phyloP scores from a whole-genome alignment of 2,329 filamentous ascomycete species.

The Phialophora tarda region DNA sequence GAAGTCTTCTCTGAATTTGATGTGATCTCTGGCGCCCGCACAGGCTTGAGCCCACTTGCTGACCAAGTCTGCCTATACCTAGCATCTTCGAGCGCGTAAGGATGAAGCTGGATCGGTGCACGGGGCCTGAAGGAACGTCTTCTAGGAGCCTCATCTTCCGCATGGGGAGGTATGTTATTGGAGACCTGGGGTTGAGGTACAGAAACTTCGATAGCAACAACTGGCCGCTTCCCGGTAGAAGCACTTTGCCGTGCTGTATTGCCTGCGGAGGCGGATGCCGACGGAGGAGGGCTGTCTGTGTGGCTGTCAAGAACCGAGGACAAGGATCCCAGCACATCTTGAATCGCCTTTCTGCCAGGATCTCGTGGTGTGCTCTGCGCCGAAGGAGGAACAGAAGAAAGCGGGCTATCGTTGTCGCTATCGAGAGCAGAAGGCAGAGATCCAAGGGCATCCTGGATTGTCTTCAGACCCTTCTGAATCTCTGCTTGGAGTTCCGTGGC shows the following conservation, averaged over 20 bases:
- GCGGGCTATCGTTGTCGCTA: conserved; percentile 34
- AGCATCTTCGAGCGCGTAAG: conserved; percentile 54
- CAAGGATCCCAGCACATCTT: conserved; percentile 3
- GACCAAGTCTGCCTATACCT: conserved; percentile 51
- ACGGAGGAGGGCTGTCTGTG: background rate
- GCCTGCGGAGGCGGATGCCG: background rate
- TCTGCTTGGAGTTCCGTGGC: conserved; percentile 26
- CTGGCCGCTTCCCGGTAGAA: background rate
- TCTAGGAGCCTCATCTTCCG: background rate
- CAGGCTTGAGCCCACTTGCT: conserved; percentile 51
- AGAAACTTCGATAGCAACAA: background rate
- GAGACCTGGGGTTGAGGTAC: background rate
- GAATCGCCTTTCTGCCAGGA: background rate
- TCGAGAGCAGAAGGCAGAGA: background rate
- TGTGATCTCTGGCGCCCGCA: conserved; percentile 43
- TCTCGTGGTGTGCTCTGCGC: conserved; percentile 15
- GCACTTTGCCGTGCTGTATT: conserved; percentile 9
- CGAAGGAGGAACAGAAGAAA: conserved; percentile 33
- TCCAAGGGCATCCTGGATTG: conserved; percentile 27
- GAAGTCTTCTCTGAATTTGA: conserved; percentile 10
- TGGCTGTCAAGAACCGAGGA: background rate
- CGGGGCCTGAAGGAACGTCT: conserved; percentile 47
- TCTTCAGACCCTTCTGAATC: conserved; percentile 29
- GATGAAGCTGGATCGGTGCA: conserved; percentile 56
- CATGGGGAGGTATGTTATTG: background rate